These are phyloP conservation scores for Fusarium phyllophilum DNA, from an alignment of 2,329 filamentous ascomycete species.

Conservation along the genomic window DNA sequence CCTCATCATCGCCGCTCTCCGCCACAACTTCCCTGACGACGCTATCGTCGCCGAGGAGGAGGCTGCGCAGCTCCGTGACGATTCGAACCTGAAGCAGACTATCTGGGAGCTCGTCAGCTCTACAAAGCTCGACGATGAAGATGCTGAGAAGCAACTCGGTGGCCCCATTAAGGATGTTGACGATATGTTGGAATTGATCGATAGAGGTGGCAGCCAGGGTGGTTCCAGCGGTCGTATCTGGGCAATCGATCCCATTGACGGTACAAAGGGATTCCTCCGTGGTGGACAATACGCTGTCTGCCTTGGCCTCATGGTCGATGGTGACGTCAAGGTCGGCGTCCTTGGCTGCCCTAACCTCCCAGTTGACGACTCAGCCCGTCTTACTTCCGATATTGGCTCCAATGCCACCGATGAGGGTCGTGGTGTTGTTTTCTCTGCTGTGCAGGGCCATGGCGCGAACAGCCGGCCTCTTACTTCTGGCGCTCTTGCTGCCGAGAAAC, in stretches of 20 bases:
- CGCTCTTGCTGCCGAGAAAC: constrained; percentile 63
- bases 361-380: constrained; percentile 74
- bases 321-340: constrained; percentile 92
- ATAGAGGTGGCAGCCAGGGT: constrained; percentile 75
- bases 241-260: constrained; percentile 97
- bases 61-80: constrained; percentile 78
- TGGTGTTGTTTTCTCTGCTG: constrained; percentile 89
- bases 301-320: constrained; percentile 90
- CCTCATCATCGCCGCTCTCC: constrained; percentile 90
- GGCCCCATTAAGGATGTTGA: constrained; percentile 75
- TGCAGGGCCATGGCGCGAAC: constrained; percentile 81
- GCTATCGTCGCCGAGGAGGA: constrained; percentile 97
- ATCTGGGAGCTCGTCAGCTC: constrained; percentile 86
- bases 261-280: constrained; percentile 95
- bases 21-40: constrained; percentile 88
- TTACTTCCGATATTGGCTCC: constrained; percentile 75
- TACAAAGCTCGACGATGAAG: constrained; percentile 70
- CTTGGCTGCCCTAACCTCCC: constrained; percentile 96
- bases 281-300: constrained; percentile 98
- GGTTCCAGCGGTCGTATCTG: constrained; percentile 84
- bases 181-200: constrained; percentile 73
- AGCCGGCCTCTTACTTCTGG: constrained; percentile 73
- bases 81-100: constrained; percentile 71
- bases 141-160: constrained; percentile 71
- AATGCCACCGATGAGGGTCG: constrained; percentile 80